Conservation (phyloP, 1,284 basidiomycete species). For the Schizophyllum commune region DNA sequence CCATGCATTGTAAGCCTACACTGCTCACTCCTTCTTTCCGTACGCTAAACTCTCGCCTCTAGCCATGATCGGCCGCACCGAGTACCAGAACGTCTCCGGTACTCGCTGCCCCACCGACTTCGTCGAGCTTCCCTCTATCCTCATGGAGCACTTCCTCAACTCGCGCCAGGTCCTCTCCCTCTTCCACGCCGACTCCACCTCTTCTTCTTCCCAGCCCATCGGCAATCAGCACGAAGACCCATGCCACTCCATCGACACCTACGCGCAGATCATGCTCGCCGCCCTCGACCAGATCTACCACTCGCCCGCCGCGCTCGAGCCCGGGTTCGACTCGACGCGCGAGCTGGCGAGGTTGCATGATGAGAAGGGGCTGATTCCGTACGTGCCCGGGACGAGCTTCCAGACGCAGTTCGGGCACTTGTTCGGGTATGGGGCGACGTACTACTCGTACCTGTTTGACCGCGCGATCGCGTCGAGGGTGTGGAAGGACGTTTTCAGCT, state of each 20-base stretch:
- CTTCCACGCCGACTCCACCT: constrained; percentile 46
- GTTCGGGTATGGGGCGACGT: constrained; percentile 95
- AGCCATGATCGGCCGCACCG: constrained; percentile 98
- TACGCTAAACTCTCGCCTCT: constrained; percentile 6
- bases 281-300: constrained; percentile 89
- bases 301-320: constrained; percentile 49
- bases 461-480: constrained; percentile 90
- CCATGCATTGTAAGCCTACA: constrained; percentile 84
- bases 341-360: constrained; percentile 59
- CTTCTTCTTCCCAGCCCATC: constrained; percentile 32
- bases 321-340: constrained; percentile 64
- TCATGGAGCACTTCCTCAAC: constrained; percentile 96
- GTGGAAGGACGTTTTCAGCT: constrained; percentile 72
- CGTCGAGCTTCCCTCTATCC: constrained; percentile 94
- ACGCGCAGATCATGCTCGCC: constrained; percentile 88
- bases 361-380: constrained; percentile 72
- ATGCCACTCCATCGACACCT: constrained; percentile 78
- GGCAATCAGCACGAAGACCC: constrained; percentile 61
- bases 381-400: constrained; percentile 79
- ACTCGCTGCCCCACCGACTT: constrained; percentile 99
- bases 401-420: constrained; percentile 95
- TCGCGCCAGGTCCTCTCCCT: constrained; percentile 79
- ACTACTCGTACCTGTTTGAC: constrained; percentile 97
- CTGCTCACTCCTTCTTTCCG: background rate
- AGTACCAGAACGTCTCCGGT: constrained; percentile 96